phyloP scores from a whole-genome alignment of 305 asterid species.

The Petunia hybrid region DNA sequence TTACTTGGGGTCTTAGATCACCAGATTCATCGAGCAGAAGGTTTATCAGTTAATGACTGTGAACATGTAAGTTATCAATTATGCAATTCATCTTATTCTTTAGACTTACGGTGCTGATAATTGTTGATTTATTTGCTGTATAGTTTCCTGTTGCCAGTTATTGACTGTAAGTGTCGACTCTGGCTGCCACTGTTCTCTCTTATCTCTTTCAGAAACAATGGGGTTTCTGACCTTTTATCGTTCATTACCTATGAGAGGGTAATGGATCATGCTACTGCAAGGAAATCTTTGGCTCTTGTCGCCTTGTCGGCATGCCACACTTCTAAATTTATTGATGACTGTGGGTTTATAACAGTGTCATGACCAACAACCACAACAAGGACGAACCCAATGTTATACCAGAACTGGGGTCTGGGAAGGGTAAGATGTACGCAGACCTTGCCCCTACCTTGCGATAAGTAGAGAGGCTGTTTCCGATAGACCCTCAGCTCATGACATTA shows the following conservation, averaged over 20 bases:
- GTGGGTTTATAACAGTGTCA: neutral
- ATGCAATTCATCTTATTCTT: slow-evolving; percentile 26
- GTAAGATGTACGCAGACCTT: too few species aligned
- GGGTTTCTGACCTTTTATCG: neutral
- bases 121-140: slow-evolving; percentile 23
- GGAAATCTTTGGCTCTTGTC: slow-evolving; percentile 33
- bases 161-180: neutral
- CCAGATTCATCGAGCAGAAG: slow-evolving; percentile 97
- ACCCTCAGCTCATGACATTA: too few species aligned
- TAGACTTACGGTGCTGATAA: neutral
- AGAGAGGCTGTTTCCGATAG: too few species aligned
- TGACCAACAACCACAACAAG: neutral
- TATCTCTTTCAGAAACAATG: slow-evolving; percentile 2
- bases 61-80: slow-evolving; percentile 70
- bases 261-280: neutral
- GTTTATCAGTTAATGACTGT: slow-evolving; percentile 81
- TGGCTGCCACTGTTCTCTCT: slow-evolving; percentile 18
- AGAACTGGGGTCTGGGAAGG: too few species aligned
- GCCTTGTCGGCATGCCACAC: slow-evolving; percentile 23
- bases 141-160: neutral
- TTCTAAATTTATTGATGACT: neutral
- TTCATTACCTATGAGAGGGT: slow-evolving; percentile 19
- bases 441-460: too few species aligned
- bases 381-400: too few species aligned
- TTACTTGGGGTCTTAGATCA: slow-evolving; percentile 81